phyloP scores from a whole-genome alignment of 306 rosid species.

The Dalbergia cultrata region DNA sequence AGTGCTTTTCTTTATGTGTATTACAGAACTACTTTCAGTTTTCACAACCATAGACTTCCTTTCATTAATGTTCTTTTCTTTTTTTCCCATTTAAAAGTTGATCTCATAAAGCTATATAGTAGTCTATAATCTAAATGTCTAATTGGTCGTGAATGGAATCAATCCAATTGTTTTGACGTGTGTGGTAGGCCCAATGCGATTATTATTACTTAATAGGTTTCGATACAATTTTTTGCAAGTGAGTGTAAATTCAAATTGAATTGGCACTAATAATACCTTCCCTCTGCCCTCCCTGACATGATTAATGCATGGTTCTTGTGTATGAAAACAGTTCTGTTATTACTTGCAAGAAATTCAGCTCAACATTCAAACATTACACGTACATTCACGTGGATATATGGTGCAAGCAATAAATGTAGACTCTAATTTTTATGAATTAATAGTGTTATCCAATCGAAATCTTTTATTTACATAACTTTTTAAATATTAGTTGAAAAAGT shows the following conservation, averaged over 20 bases:
- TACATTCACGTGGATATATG: slow-evolving; percentile 15
- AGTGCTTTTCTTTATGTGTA: not conserved
- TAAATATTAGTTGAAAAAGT: too few species aligned
- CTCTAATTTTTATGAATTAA: too few species aligned
- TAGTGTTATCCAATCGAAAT: too few species aligned
- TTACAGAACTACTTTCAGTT: not conserved
- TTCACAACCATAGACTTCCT: not conserved
- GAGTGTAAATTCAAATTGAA: slow-evolving; percentile 22
- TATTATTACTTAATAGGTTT: slow-evolving; percentile 1
- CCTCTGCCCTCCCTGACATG: not conserved
- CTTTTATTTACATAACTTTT: too few species aligned
- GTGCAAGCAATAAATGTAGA: slow-evolving; percentile 13
- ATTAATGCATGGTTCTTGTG: not conserved
- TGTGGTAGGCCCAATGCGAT: slow-evolving; percentile 36
- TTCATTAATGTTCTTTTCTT: not conserved
- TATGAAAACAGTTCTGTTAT: too few species aligned
- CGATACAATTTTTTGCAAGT: slow-evolving; percentile 8
- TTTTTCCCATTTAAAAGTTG: not conserved
- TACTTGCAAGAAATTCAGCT: not conserved
- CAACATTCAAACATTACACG: slow-evolving; percentile 6
- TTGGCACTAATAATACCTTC: not conserved
- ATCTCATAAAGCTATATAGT: not conserved
- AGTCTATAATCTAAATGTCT: not conserved
- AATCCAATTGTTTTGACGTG: slow-evolving; percentile 22
- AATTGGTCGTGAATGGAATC: slow-evolving; percentile 11